Percentiles rank a stretch among this genome's conserved stretches.
Evolutionary conservation across 148 eudicot genomes (phyloP).

Genomic region (Amaranthus cruentus): DNA sequence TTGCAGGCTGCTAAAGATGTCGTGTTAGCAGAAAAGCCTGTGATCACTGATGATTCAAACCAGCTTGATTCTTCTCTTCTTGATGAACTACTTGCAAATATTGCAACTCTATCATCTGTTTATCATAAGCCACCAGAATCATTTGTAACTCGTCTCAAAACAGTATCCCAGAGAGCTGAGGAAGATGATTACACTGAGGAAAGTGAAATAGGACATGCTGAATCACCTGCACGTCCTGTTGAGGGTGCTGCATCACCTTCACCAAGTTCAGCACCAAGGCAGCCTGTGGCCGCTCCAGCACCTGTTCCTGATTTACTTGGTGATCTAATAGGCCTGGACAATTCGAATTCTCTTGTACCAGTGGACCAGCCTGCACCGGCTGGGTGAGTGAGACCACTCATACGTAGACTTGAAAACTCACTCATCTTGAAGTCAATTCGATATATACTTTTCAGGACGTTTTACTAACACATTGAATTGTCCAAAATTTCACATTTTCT

Average conservation of each 20-base stretch:
- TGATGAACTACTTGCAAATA: conserved; percentile 92
- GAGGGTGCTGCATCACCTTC: conserved; percentile 60
- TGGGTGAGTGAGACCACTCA: conserved; percentile 47
- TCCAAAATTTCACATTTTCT: background rate
- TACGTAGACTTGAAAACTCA: background rate
- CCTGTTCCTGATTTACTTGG: conserved; percentile 93
- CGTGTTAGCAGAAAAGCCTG: conserved; percentile 96
- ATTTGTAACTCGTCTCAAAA: conserved; percentile 86
- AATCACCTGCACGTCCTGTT: conserved; percentile 57
- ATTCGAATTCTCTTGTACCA: conserved; percentile 56
- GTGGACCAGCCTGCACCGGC: conserved; percentile 64
- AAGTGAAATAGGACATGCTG: conserved; percentile 63
- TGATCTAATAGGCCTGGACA: conserved; percentile 81
- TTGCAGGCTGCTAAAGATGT: conserved; percentile 97
- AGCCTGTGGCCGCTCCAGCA: conserved; percentile 48
- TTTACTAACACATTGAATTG: background rate
- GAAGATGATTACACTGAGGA: conserved; percentile 89
- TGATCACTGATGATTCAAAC: conserved; percentile 94
- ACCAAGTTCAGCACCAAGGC: conserved; percentile 57
- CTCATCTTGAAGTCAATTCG: background rate
- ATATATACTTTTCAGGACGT: too few relatives aligned
- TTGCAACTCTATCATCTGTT: conserved; percentile 91
- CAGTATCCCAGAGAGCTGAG: conserved; percentile 62
- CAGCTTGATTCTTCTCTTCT: conserved; percentile 91
- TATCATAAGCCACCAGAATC: conserved; percentile 96